Base-by-base conservation (phyloP, 2,329 filamentous ascomycete genomes). In the Penicillium sp. region DNA sequence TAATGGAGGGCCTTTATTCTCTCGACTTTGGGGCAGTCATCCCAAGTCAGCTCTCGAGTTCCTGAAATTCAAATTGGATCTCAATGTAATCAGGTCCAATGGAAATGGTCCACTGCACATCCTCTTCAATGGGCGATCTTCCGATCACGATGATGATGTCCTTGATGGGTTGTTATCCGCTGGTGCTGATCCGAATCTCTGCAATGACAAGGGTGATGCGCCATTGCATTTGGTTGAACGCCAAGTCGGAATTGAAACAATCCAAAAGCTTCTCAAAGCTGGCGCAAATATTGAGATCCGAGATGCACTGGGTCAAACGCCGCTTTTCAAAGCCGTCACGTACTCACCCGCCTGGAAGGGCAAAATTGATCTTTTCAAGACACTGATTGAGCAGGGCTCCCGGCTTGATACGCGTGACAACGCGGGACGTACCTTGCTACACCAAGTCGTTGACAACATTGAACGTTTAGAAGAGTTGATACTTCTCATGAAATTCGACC, bases 401-500 rank as follows among this genome's bases (percentile, higher is more conserved):
- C 43, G 45, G 10, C 43, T 57, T 13, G 52, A 59, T 45, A 58
- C 55, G 11, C 52, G 57, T 3, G 55, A 59, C 44, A 46, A 42
- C 4, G 50, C 48, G 27, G 57, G 57, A 14, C 49, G 52, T 24
- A 59, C 56, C 24, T 45, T 55, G 9, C 16, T 52, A 8, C 50
- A 53, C 18, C 13, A 38, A 27, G 27, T 16, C n/a, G 42, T 10
- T 3, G 14, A 5, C 11, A 24, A 16, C 13, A 9, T 8, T 11
- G 46, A n/a, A 5, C 8, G 2, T 43, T 47, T 9, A 27, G 18
- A 11, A 8, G 9, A 21, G 5, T 51, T 29, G 14, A 22, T 22
- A 27, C 18, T 24, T 7, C 34, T 57, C 11, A 16, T 38, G 3
- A 49, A 31, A 7, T 21, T 58, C 10, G 43, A 58, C 16, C 56